Conservation (phyloP, 2,329 filamentous ascomycete genomes). For the Mycosphaerella sp. region DNA sequence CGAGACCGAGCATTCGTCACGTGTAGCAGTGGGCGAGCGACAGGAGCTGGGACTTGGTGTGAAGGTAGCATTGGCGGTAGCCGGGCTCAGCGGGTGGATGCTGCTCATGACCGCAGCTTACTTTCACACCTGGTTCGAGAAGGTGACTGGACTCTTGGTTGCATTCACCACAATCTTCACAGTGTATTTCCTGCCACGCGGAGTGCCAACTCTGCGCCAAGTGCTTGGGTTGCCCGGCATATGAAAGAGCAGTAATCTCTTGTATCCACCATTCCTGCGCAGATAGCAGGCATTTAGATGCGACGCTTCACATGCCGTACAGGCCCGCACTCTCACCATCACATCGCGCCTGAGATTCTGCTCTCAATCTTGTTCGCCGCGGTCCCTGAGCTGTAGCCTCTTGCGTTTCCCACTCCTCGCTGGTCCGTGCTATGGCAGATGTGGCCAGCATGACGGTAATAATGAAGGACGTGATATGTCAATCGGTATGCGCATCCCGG, state of each 20-base stretch:
- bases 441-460: no score
- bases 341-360: no score
- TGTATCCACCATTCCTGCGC: no score
- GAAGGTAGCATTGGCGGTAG: conserved; percentile 52
- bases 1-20: conserved; percentile 36
- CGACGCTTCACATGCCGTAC: no score
- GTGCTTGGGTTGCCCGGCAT: conserved; percentile 44
- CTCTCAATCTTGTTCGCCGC: no score
- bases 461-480: no score
- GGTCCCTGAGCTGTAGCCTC: no score
- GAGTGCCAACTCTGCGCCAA: conserved; percentile 37
- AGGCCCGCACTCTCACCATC: no score
- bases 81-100: conserved; percentile 83
- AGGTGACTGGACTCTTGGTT: conserved; percentile 53
- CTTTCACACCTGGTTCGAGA: conserved; percentile 99
- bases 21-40: conserved; percentile 32
- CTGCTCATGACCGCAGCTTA: conserved; percentile 96
- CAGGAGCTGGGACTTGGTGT: conserved; percentile 42
- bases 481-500: no score
- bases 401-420: no score
- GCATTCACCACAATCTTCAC: conserved; percentile 41
- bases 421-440: no score
- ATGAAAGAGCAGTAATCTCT: conserved; percentile 10
- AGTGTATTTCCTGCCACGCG: conserved; percentile 46
- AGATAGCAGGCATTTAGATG: no score